A percentile compares a stretch with the other conserved stretches of the same genome.
Evolutionary conservation across 129 eudicot genomes (phyloP).

Genomic region (Flaveria trinervia): DNA sequence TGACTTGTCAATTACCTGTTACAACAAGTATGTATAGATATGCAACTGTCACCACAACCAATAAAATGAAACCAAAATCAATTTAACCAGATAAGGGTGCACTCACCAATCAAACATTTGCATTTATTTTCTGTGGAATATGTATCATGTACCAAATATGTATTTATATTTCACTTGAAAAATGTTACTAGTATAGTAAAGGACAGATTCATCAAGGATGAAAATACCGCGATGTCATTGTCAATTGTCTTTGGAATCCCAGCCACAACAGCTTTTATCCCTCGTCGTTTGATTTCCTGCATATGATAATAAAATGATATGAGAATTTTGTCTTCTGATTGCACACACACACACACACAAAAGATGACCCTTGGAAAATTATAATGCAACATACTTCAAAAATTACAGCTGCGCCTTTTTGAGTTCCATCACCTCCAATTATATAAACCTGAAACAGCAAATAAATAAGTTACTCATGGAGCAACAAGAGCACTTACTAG

Average conservation of each 20-base stretch:
- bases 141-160: not conserved
- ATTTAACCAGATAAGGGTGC: no score
- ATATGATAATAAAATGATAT: conserved; percentile 14
- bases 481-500: conserved; percentile 8
- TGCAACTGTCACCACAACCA: not conserved
- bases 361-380: not conserved
- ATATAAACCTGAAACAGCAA: conserved; percentile 63
- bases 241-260: conserved; percentile 91
- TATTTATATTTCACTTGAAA: not conserved
- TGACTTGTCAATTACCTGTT: conserved; percentile 86
- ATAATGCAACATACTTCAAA: conserved; percentile 58
- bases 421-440: conserved; percentile 92
- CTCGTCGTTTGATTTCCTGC: conserved; percentile 77
- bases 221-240: conserved; percentile 73
- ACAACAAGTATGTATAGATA: conserved; percentile 28
- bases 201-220: not conserved
- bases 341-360: not conserved
- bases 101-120: no score
- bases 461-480: conserved; percentile 16
- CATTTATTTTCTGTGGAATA: no score
- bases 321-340: conserved; percentile 1
- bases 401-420: conserved; percentile 70
- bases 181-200: not conserved
- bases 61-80: no score
- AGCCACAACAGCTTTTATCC: conserved; percentile 77